Evolutionary conservation across 2,329 filamentous ascomycete genomes (phyloP).

Genomic region (Sclerotinia glacialis): DNA sequence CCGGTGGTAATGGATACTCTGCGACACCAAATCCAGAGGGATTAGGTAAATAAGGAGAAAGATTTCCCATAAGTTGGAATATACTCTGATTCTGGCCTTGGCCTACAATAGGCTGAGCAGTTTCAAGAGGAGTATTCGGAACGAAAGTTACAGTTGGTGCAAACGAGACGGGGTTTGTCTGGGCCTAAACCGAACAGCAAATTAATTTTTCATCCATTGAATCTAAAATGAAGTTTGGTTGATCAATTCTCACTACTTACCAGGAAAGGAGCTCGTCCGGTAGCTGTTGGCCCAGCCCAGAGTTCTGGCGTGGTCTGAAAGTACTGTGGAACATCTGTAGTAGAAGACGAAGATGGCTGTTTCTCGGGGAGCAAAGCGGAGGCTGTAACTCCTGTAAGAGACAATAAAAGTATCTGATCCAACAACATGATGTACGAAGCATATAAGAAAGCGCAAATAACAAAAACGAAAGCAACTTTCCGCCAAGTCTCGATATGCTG

Average conservation of each 20-base stretch:
- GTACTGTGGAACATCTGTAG: conserved; percentile 54
- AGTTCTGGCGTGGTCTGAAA: conserved; percentile 61
- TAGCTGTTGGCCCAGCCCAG: conserved; percentile 66
- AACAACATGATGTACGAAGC: conserved; percentile 23
- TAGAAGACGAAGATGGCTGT: conserved; percentile 5
- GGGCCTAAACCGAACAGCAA: conserved; percentile 43
- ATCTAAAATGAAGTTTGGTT: too few species aligned
- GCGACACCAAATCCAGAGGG: conserved; percentile 68
- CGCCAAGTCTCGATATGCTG: not conserved
- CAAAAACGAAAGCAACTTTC: conserved; percentile 16
- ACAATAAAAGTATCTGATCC: conserved; percentile 16
- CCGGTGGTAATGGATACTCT: conserved; percentile 65
- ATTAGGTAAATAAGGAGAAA: conserved; percentile 68
- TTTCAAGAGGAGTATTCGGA: conserved; percentile 69
- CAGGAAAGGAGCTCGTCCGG: conserved; percentile 66
- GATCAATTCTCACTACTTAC: not conserved
- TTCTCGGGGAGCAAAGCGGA: conserved; percentile 10
- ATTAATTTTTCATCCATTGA: not conserved
- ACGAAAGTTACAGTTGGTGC: conserved; percentile 57
- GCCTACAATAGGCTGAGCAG: conserved; percentile 63
- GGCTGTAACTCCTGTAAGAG: conserved; percentile 17
- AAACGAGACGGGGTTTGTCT: conserved; percentile 66
- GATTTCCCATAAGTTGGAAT: conserved; percentile 66
- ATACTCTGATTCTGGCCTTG: conserved; percentile 61
- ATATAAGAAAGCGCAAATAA: conserved; percentile 23